A percentile compares a stretch with the other conserved stretches of the same genome.
Evolutionary conservation across 495 filamentous ascomycete genomes (phyloP).

Genomic region (Pyrenopolyporus hunteri): DNA sequence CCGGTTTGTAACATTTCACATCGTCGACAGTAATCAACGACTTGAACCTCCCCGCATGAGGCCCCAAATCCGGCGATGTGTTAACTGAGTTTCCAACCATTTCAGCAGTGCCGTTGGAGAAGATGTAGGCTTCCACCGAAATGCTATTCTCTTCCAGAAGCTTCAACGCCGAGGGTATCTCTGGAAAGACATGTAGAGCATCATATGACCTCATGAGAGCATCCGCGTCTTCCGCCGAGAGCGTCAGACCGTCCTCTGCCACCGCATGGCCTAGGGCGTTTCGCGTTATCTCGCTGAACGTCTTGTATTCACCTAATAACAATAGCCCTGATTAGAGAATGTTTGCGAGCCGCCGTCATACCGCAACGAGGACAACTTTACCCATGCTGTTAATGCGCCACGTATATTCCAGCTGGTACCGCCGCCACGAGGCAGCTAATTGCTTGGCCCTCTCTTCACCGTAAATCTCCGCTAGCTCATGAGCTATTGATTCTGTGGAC

Average conservation of each 20-base stretch:
- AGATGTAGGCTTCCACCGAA: conserved; percentile 63
- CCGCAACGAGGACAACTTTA: conserved; percentile 35
- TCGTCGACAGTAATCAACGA: conserved; percentile 68
- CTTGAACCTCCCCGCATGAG: conserved; percentile 53
- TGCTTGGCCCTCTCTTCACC: conserved; percentile 58
- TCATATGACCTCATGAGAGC: conserved; percentile 71
- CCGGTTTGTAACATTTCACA: conserved; percentile 70
- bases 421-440: conserved; percentile 61
- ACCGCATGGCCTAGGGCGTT: conserved; percentile 69
- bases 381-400: conserved; percentile 85
- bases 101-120: conserved; percentile 72
- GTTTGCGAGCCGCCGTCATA: neutral
- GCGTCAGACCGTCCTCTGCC: conserved; percentile 54
- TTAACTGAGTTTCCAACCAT: conserved; percentile 69
- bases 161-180: conserved; percentile 62
- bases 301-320: conserved; percentile 60
- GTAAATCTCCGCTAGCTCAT: conserved; percentile 57
- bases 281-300: conserved; percentile 70
- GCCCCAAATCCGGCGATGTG: conserved; percentile 60
- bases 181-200: conserved; percentile 70
- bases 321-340: conserved; percentile 15
- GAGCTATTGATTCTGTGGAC: conserved; percentile 70
- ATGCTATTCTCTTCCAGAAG: conserved; percentile 45
- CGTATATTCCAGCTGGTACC: conserved; percentile 78
- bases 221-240: conserved; percentile 51